Base-by-base conservation (phyloP, 106 monocot genomes). In the Vanilla planifolia region DNA sequence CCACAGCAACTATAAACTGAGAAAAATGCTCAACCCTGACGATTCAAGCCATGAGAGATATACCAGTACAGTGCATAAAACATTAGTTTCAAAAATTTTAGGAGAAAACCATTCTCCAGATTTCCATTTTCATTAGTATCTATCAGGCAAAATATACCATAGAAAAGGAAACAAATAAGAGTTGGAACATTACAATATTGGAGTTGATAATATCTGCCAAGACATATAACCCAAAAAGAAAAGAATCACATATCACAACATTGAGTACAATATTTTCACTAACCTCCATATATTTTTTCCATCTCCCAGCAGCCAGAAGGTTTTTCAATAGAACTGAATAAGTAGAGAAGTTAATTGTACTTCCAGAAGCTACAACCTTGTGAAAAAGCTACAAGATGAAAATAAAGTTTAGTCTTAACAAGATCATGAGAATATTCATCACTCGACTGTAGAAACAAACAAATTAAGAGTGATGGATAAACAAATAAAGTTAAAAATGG, bases 261-360 rank as follows among this genome's bases (percentile, higher is more conserved):
- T 55, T 28, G 34, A 39, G 27, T 40, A 22, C 19, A 51, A 29
- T 45, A 48, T 4, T 15, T 33, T 55, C 5, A 14, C 41, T 28
- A 26, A 40, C 95, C 90, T 96, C 95, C 61, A 96, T 86, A 67
- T 74, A 96, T 67, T 86, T 96, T 68, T 79, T 84, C 95, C 95
- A 96, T 79, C 79, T 96, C 59, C 95, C 95, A 76, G 71, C 64
- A 71, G 78, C 74, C 61, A 96, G 75, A 63, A 96, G 90, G 77
- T 82, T 83, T 68, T 74, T 81, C 71, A 87, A 56, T 24, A 91
- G 24, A 72, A 84, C 67, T 33, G 79, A 61, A 73, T 96, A 90
- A 48, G 86, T 90, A 76, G 61, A 48, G 57, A 26, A 62, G 48
- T 77, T 73, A 32, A 90, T 39, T 29, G 67, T 72, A 34, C 56